Evolutionary conservation across 495 filamentous ascomycete genomes (phyloP), one percentile per base, ranked within the genome.

Genomic region (Daldinia vernicosa): DNA sequence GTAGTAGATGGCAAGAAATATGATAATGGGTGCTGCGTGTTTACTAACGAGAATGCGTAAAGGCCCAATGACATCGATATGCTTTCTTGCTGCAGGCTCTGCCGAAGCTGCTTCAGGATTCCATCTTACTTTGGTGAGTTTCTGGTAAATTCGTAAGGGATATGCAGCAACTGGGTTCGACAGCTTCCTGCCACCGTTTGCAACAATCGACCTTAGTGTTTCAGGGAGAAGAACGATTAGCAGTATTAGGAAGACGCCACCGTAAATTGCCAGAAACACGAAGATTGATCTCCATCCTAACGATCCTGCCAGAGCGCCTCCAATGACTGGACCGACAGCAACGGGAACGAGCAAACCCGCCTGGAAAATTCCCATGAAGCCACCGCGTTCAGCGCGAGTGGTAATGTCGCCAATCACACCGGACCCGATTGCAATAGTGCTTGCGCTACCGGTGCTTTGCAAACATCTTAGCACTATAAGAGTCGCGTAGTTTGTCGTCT

Each of bases 371-470:
- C 87, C 86, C 81, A 88, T 85, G 63, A 83, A 86, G 0, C 84
- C 82, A 15, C 86, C 86, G 6, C 87, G 81, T 12, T 88, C 84
- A 32, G 77, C 83, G 1, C 80, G 74, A 0, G 82, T 86, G 0
- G 86, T 84, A 58, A 88, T 84, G 61, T 88, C 86, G 11, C 83
- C 84, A 62, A 88, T 83, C 0, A 89, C 87, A 6, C 85, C 87
- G 1, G 83, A 82, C 1, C 85, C 86, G 39, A 89, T 81, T 1
- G 86, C 82, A 50, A 88, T 84, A 0, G 86, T 87, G 58, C 82
- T 83, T 1, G 84, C 83, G 63, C 83, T 84, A 0, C 85, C 85
- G 1, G 81, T 79, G 59, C 81, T 84, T 67, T 87, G 86, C 4
- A 88, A 67, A 37, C 82, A 83, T 62, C 86, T 69, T 17, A 88